Base-by-base conservation (phyloP, 2,329 filamentous ascomycete genomes). In the Pseudocercospora pini-densiflorae region DNA sequence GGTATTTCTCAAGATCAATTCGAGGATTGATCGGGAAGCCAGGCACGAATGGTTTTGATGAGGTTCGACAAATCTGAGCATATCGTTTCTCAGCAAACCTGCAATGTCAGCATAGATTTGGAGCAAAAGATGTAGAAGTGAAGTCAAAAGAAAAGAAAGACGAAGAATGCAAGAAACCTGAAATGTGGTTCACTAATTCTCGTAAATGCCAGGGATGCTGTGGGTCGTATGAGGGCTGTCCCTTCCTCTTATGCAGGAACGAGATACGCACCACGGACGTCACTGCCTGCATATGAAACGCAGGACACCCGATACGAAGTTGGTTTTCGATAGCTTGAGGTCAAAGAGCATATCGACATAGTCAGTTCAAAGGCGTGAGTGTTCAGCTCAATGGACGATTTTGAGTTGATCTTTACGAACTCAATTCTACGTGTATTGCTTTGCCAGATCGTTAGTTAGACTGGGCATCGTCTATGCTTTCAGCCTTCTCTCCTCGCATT, bases 401-500 rank as follows among this genome's bases (percentile, higher is more conserved):
- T 43, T 7, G 47, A 51, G 47, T 21, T 24, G 47, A 10, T 51
- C 14, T 43, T 43, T 14, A 8, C 5, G 16, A 9, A 43, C 47
- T 51, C 47, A 23, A 16, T 51, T 51, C 19, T 51, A 51, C 47
- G 19, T 19, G 12, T 21, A 24, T 23, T 23, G 21, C 9, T 24
- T 4, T 51, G 19, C 16, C 21, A 5, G 29, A 31, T 9, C 29
- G 1, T 31, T 31, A 6, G 8, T 6, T 1, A 31, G 29, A 31
- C 24, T n/a, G 54, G 19, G 33, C 21, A 53, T 10, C 53, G 31
- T 19, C 49, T 59, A 67, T 51, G 87, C 86, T 76, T 90, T 90
- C 70, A 90, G 75, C 70, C 88, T 82, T 70, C 83, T 82, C 76
- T 87, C 86, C 75, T 90, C 88, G 72, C 88, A 90, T 68, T 76